These are phyloP conservation scores for Coemansia aciculifera DNA, from an alignment of 192 early-diverging fungal genomes.

Conservation along the genomic window DNA sequence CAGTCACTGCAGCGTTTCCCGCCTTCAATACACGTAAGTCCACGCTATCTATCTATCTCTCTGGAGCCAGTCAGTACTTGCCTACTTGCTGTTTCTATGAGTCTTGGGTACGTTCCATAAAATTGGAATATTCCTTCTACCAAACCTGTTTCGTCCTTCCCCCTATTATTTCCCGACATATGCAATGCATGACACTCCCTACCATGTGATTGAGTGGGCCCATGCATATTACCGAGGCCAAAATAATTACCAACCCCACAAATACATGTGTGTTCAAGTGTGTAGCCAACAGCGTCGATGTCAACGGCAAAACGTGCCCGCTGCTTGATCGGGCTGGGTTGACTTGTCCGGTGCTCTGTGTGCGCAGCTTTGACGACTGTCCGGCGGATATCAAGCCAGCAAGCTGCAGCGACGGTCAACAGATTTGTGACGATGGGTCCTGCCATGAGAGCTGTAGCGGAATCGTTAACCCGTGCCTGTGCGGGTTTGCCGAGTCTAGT, in stretches of 20 bases:
- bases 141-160: not conserved
- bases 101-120: not conserved
- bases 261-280: not conserved
- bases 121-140: not conserved
- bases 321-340: constrained; percentile 51
- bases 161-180: not conserved
- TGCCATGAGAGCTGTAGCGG: constrained; percentile 52
- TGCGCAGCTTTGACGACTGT: constrained; percentile 52
- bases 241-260: not conserved
- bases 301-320: constrained; percentile 55
- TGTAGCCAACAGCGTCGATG: constrained; percentile 57
- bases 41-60: not conserved
- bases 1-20: constrained; percentile 15
- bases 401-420: constrained; percentile 35
- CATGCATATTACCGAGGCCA: not conserved
- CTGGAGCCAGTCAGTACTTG: not conserved
- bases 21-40: constrained; percentile 33
- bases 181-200: not conserved
- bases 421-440: constrained; percentile 60
- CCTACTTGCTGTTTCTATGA: not conserved
- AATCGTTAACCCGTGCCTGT: constrained; percentile 58
- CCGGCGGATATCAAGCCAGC: constrained; percentile 43
- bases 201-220: not conserved
- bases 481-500: constrained; percentile 26
- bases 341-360: constrained; percentile 59